Base-by-base conservation (phyloP, 257 asterid genomes). In the Primulina eburnea region DNA sequence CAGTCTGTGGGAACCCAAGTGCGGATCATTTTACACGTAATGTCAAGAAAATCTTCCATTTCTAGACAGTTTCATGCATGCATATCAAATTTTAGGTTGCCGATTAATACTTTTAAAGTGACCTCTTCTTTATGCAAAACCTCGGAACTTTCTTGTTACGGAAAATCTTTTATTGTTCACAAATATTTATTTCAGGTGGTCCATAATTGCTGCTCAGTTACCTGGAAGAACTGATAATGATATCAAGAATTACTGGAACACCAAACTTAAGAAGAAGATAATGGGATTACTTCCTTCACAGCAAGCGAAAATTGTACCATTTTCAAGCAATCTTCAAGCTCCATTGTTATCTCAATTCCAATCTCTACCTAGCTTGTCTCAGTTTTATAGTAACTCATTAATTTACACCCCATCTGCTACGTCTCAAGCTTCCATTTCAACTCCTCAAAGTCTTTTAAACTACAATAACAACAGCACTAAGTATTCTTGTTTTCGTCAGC, bases 171-270 rank as follows among this genome's bases (percentile, higher is more conserved):
- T 9, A 7, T 38, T 62, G 62, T 12, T 35, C 9, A 35, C 11
- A 1, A 35, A 35, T 35, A 8, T 1, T 35, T 6, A 35, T 35
- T 35, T 10, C 43, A 90, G 93, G 83, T 90, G 95, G 97, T 86
- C 97, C 33, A 80, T 90, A 47, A 90, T 90, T 65, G 97, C 95
- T 28, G 88, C 82, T 2, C 95, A 90, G 74, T 79, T 88, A 69
- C 90, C 95, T 8, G 95, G 97, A 47, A 73, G 97, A 71, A 90
- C 97, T 1, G 97, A 90, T 24, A 90, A 90, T 52, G 97, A 90
- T 62, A 90, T 90, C 73, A 90, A 90, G 79, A 90, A 90, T 75
- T 90, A 90, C 52, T 90, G 97, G 97, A 90, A 90, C 81, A 90
- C 97, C 1, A 90, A 90, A 83, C 87, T 90, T 28, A 90, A 90